phyloP scores from a whole-genome alignment of 2,329 filamentous ascomycete genomes.

The Cephalotrichum gorgonifer region DNA sequence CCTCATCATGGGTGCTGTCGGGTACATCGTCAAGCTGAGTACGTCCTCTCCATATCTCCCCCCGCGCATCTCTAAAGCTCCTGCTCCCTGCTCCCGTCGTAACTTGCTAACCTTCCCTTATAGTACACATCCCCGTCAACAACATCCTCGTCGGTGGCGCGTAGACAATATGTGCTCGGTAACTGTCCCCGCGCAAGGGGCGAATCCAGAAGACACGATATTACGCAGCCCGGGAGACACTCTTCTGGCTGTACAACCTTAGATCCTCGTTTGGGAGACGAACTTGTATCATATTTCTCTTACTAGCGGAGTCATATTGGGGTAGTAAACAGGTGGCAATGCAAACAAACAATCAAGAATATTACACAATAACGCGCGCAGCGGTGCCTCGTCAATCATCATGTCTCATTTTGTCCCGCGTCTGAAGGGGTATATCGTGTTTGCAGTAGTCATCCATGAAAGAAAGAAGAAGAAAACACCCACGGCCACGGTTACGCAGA shows the following conservation, averaged over 20 bases:
- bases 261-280: not conserved
- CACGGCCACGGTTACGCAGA: not conserved
- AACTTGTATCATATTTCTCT: not conserved
- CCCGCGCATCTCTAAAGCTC: no score
- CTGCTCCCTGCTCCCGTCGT: not conserved
- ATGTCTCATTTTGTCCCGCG: not conserved
- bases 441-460: not conserved
- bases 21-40: slow-evolving; percentile 63
- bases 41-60: slow-evolving; percentile 15
- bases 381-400: not conserved
- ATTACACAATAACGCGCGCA: not conserved
- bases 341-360: not conserved
- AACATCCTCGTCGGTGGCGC: slow-evolving; percentile 59
- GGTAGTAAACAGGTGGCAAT: not conserved
- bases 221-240: not conserved
- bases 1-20: slow-evolving; percentile 60
- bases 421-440: not conserved
- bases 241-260: not conserved
- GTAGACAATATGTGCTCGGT: slow-evolving; percentile 18
- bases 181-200: not conserved
- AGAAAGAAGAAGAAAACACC: no score
- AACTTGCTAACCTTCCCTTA: slow-evolving; percentile 2
- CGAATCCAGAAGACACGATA: not conserved
- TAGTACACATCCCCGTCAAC: slow-evolving; percentile 61
- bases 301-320: not conserved